phyloP scores from a whole-genome alignment of 768 basidiomycete species.

The Termitomyces bulborhizus region DNA sequence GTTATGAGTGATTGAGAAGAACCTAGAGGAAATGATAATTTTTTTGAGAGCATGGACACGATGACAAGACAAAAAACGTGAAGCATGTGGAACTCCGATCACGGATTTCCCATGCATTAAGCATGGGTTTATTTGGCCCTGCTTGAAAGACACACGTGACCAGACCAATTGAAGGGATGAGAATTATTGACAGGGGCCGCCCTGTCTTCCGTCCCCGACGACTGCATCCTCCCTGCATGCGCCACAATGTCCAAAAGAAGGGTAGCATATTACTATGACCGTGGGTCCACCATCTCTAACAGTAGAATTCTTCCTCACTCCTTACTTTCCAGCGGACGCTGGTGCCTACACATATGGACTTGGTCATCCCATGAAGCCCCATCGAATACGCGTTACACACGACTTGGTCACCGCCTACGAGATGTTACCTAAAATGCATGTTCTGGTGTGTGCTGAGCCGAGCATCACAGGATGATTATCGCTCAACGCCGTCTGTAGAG shows the following conservation, averaged over 20 bases:
- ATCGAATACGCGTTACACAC: slow-evolving; percentile 91
- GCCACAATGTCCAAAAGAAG: slow-evolving; percentile 59
- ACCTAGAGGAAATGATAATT: background rate
- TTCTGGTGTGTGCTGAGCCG: slow-evolving; percentile 53
- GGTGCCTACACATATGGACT: slow-evolving; percentile 75
- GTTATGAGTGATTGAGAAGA: background rate
- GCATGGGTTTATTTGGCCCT: background rate
- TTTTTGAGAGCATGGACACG: too few relatives aligned
- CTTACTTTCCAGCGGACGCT: slow-evolving; percentile 50
- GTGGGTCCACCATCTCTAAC: slow-evolving; percentile 23
- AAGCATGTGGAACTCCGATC: too few relatives aligned
- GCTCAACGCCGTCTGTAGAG: slow-evolving; percentile 32
- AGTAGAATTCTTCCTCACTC: background rate
- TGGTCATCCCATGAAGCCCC: slow-evolving; percentile 95
- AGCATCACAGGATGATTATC: background rate
- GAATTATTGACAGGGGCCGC: slow-evolving; percentile 5
- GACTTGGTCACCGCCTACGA: slow-evolving; percentile 87
- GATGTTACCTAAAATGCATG: slow-evolving; percentile 90
- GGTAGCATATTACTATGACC: slow-evolving; percentile 78
- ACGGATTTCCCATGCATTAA: too few relatives aligned
- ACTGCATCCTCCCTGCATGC: slow-evolving; percentile 1
- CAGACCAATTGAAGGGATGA: background rate
- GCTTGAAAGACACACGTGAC: background rate
- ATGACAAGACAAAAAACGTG: too few relatives aligned
- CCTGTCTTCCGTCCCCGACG: slow-evolving; percentile 4